Conservation (phyloP, 2,329 filamentous ascomycete genomes). For the Fusarium sp. region DNA sequence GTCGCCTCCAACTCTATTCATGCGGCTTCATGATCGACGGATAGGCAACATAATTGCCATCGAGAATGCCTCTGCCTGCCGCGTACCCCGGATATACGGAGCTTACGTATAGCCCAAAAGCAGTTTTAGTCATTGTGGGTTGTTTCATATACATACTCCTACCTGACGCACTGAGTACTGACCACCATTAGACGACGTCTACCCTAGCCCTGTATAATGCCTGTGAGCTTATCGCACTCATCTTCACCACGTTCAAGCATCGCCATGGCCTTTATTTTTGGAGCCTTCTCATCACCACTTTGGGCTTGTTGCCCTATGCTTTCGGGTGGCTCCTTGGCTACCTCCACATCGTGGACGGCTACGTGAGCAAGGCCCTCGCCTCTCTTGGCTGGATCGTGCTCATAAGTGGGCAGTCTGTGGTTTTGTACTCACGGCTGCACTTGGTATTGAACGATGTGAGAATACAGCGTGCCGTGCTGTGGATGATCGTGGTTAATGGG, state of each 20-base stretch:
- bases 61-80: slow-evolving; percentile 1
- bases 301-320: slow-evolving; percentile 16
- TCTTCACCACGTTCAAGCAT: slow-evolving; percentile 14
- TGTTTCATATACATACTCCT: slow-evolving; percentile 36
- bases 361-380: slow-evolving; percentile 14
- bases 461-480: slow-evolving; percentile 18
- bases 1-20: not conserved
- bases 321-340: slow-evolving; percentile 17
- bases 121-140: slow-evolving; percentile 33
- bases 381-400: slow-evolving; percentile 17
- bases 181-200: not conserved
- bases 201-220: slow-evolving; percentile 16
- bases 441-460: not conserved
- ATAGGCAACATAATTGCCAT: not conserved
- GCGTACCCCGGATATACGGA: not conserved
- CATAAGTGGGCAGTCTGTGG: slow-evolving; percentile 19
- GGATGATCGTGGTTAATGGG: slow-evolving; percentile 27
- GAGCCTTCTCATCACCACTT: slow-evolving; percentile 11
- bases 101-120: slow-evolving; percentile 7
- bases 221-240: slow-evolving; percentile 13
- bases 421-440: slow-evolving; percentile 13
- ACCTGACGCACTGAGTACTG: slow-evolving; percentile 39
- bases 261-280: slow-evolving; percentile 14
- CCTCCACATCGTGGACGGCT: not conserved
- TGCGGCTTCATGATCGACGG: too few relatives aligned